Base-by-base conservation (phyloP, 2,329 filamentous ascomycete genomes). In the Phialophora expanda region DNA sequence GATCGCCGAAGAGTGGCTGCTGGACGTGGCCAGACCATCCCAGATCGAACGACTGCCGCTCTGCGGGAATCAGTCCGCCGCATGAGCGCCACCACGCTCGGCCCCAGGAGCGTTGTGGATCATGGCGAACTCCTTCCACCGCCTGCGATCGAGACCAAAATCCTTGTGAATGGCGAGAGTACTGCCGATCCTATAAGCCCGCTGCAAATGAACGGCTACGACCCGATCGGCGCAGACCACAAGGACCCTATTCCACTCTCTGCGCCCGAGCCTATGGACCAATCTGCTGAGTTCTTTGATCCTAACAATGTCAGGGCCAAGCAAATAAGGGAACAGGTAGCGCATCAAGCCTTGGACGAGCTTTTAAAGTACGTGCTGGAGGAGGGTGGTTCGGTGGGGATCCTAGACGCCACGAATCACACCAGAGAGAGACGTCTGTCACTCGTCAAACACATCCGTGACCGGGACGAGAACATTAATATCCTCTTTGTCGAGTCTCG, bases 391-490 rank as follows among this genome's bases (percentile, higher is more conserved):
- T 91, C 93, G 32, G 92, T 98, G 9, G 95, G 95, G 44, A 98
- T 99, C 69, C 86, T 99, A 12, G 95, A 99, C 78, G 95, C 95
- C 7, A 99, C 95, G 7, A 99, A 99, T 81, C 97, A 93, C 80
- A 99, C 95, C 0, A 85, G 96, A 57, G 86, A 92, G 69, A 89
- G 95, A 44, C 87, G 95, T 57, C 89, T 94, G 78, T 85, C 90
- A 28, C 86, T 99, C 62, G 92, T 96, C 73, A 86, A 94, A 67
- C 90, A 88, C 71, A 92, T 98, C 74, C 90, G 91, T 73, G 82
- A 88, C 60, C 87, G 91, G 60, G 93, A 94, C 1, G 90, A 91
- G 66, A 87, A 89, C 70, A 84, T 99, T 24, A 94, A 94, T 34
- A 92, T 99, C 20, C 83, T 99, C 11, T 99, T 98, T 77, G 90